Conservation (phyloP, 2,329 filamentous ascomycete species). For the Corynespora cassiicola region DNA sequence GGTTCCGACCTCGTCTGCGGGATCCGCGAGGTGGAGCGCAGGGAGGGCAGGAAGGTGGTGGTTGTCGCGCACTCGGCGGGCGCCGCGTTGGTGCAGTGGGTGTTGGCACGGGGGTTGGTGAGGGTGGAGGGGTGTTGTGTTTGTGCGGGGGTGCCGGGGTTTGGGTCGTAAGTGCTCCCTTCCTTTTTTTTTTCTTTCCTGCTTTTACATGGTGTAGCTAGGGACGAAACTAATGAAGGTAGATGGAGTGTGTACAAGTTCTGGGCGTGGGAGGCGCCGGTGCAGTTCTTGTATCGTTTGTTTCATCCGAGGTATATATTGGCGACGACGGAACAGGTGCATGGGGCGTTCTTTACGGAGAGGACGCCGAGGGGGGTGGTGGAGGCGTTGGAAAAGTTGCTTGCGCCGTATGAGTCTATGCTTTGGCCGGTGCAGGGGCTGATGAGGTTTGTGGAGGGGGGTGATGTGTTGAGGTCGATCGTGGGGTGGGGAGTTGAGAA, state of each 20-base stretch:
- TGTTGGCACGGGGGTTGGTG: slow-evolving; percentile 51
- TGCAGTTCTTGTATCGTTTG: slow-evolving; percentile 51
- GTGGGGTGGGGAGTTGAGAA: slow-evolving; percentile 45
- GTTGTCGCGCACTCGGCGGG: slow-evolving; percentile 62
- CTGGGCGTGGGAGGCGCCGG: slow-evolving; percentile 27
- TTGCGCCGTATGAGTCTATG: slow-evolving; percentile 60
- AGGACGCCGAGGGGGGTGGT: slow-evolving; percentile 51
- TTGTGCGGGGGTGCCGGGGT: slow-evolving; percentile 56
- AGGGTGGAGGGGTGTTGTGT: slow-evolving; percentile 55
- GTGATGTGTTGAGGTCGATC: slow-evolving; percentile 49
- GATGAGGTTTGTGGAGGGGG: slow-evolving; percentile 50
- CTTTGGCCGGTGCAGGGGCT: slow-evolving; percentile 60
- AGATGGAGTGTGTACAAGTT: slow-evolving; percentile 31
- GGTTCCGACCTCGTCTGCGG: slow-evolving; percentile 54
- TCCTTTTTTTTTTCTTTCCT: slow-evolving; percentile 2
- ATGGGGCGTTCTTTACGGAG: slow-evolving; percentile 59
- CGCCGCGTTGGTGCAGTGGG: slow-evolving; percentile 58
- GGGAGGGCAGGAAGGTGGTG: slow-evolving; percentile 47
- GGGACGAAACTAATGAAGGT: not conserved
- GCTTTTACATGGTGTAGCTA: slow-evolving; percentile 17
- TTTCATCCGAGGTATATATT: slow-evolving; percentile 60
- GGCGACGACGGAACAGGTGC: slow-evolving; percentile 57
- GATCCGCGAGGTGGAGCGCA: slow-evolving; percentile 38
- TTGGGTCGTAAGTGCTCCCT: slow-evolving; percentile 52
- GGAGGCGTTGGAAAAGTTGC: slow-evolving; percentile 49